Evolutionary conservation across 2,329 filamentous ascomycete species (phyloP), one percentile per base, ranked within the genome.

Genomic region (Elsinoe ampelina): DNA sequence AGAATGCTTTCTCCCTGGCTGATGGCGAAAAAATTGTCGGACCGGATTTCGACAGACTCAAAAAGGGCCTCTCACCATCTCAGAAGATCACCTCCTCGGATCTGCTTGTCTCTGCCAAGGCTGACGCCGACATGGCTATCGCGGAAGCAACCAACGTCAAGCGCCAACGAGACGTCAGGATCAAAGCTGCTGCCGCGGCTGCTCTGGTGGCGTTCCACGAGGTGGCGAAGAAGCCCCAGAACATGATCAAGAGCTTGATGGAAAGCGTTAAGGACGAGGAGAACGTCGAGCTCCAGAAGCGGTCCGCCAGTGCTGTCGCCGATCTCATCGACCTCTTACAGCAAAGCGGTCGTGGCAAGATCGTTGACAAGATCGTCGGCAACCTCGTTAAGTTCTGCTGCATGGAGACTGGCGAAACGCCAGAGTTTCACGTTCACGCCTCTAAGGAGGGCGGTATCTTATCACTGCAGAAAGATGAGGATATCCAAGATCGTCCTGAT

Each of bases 301-400:
- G 92, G 20, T 95, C 92, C 26, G 89, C 91, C 1, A 82, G 81
- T 12, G 91, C 90, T 2, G 87, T 98, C 54, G 89, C 90, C 5
- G 81, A 80, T 38, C 82, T 97, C 17, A 85, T 98, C n/a, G 84
- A 88, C 62, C 78, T 93, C 19, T 93, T 97, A 65, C 90, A 89
- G 3, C 81, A 83, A 41, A 83, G 83, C 57, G 86, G 89, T 38
- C 87, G 92, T 60, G 81, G 85, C 57, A 89, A 85, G 13, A 89
- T 95, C 11, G 91, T 93, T 13, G 91, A 96, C 70, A 98, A 98
- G 73, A 87, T 98, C 12, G 91, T 97, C 26, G 85, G 88, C 47
- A 98, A 98, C 67, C 73, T 98, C 54, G 89, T 95, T 73, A 97
- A 96, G 67, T 98, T 96, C 72, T 95, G 90, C 61, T 98, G 93